Conservation (phyloP, 83 land plant genomes). For the Larix sibirica region DNA sequence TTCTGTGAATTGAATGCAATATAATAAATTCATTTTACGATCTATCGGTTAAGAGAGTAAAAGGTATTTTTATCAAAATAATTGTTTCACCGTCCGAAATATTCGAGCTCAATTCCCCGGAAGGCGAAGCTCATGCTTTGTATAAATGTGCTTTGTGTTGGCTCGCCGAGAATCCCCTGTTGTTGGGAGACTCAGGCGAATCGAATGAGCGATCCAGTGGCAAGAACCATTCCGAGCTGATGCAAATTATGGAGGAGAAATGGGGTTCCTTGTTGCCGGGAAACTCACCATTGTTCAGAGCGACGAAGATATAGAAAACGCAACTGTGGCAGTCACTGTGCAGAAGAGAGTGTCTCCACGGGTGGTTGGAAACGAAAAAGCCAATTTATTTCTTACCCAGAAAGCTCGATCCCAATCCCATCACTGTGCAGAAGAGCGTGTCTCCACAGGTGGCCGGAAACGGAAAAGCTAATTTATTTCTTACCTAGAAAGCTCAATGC, state of each 20-base stretch:
- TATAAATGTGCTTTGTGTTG: background rate
- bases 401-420: background rate
- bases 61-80: too few species aligned
- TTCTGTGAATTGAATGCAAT: too few species aligned
- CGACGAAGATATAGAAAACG: background rate
- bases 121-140: background rate
- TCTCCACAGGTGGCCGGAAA: background rate
- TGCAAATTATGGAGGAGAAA: background rate
- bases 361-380: background rate
- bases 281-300: background rate
- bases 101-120: too few species aligned
- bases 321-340: background rate
- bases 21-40: too few species aligned
- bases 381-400: background rate
- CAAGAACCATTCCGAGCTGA: background rate
- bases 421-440: background rate
- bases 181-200: background rate
- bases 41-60: too few species aligned
- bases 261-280: background rate
- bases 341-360: background rate
- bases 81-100: too few species aligned
- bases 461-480: background rate
- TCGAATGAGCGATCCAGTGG: too few species aligned
- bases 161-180: background rate
- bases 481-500: background rate